Conservation (phyloP, 208 protist species). For the Borovskyia barvae region DNA sequence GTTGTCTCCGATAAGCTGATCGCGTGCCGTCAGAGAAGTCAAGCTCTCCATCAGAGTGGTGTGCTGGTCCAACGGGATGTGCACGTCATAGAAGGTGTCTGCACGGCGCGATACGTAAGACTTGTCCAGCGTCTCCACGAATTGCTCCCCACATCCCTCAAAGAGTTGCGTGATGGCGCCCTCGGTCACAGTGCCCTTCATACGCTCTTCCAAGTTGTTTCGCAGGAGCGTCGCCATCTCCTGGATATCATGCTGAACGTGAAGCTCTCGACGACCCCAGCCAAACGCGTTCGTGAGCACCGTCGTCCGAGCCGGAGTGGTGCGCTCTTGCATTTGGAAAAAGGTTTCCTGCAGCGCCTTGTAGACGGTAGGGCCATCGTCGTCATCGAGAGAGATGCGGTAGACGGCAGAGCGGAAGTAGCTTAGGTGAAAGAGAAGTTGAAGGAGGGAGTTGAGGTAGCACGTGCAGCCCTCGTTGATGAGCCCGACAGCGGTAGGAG, state of each 20-base stretch:
- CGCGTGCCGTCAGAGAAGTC: constrained; percentile 59
- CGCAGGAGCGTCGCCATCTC: constrained; percentile 87
- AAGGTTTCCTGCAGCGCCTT: constrained; percentile 82
- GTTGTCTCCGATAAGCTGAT: constrained; percentile 89
- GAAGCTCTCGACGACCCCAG: constrained; percentile 77
- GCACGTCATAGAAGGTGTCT: constrained; percentile 90
- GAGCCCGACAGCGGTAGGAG: constrained; percentile 51
- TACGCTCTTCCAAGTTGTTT: constrained; percentile 86
- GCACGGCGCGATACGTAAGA: constrained; percentile 59
- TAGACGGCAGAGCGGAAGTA: constrained; percentile 89
- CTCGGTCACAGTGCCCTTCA: constrained; percentile 88
- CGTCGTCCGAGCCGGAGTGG: constrained; percentile 60
- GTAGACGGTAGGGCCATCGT: constrained; percentile 39
- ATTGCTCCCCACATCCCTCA: constrained; percentile 72
- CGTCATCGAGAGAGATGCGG: constrained; percentile 52
- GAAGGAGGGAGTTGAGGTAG: constrained; percentile 91
- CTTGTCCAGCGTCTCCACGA: constrained; percentile 82
- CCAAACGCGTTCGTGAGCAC: constrained; percentile 89
- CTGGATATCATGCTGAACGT: constrained; percentile 91
- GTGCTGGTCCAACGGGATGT: constrained; percentile 71
- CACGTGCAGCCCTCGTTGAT: constrained; percentile 91
- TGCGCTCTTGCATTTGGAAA: constrained; percentile 83
- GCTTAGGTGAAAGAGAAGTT: constrained; percentile 82
- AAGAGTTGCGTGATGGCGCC: constrained; percentile 85
- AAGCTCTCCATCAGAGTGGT: constrained; percentile 72